A percentile compares a stretch with the other conserved stretches of the same genome.
These are phyloP conservation scores for Baorangia bicolor DNA, from an alignment of 768 basidiomycete species.

Conservation along the genomic window DNA sequence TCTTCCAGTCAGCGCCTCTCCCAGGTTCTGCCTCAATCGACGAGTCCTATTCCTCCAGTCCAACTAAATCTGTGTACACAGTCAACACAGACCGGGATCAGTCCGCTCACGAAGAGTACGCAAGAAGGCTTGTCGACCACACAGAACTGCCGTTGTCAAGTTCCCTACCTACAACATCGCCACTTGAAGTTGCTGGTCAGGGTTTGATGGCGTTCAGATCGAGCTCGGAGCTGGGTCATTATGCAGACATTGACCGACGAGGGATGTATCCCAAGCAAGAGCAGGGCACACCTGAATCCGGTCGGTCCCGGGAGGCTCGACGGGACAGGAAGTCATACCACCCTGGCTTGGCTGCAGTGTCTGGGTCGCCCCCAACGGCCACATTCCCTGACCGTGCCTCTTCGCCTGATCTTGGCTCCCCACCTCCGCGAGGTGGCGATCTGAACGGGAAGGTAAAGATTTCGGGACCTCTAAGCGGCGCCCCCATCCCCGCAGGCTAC, in stretches of 20 bases:
- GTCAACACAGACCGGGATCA: constrained; percentile 36
- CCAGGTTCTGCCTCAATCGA: constrained; percentile 24
- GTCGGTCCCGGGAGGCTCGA: constrained; percentile 48
- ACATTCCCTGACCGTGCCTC: constrained; percentile 38
- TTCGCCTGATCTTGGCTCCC: constrained; percentile 50
- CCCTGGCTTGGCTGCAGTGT: constrained; percentile 51
- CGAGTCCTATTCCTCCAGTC: constrained; percentile 46
- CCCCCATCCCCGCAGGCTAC: constrained; percentile 83
- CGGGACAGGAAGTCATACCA: constrained; percentile 64
- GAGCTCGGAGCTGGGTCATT: constrained; percentile 82
- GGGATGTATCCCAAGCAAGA: constrained; percentile 34
- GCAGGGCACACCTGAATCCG: constrained; percentile 53
- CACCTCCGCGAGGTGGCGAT: constrained; percentile 53
- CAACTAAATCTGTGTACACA: constrained; percentile 52
- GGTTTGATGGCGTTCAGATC: constrained; percentile 46
- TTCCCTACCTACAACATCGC: constrained; percentile 51
- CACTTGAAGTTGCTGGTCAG: constrained; percentile 38
- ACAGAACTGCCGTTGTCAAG: constrained; percentile 63
- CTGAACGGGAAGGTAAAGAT: constrained; percentile 74
- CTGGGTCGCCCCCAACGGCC: constrained; percentile 43
- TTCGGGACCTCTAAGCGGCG: constrained; percentile 82
- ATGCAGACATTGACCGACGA: constrained; percentile 57
- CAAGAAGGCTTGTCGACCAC: constrained; percentile 45
- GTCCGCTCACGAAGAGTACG: constrained; percentile 23
- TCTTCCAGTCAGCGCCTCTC: constrained; percentile 48